Percentiles rank a stretch among this genome's conserved stretches.
These are phyloP conservation scores for Wickerhamiella shivajii DNA, from an alignment of 805 yeast species.

Conservation along the genomic window DNA sequence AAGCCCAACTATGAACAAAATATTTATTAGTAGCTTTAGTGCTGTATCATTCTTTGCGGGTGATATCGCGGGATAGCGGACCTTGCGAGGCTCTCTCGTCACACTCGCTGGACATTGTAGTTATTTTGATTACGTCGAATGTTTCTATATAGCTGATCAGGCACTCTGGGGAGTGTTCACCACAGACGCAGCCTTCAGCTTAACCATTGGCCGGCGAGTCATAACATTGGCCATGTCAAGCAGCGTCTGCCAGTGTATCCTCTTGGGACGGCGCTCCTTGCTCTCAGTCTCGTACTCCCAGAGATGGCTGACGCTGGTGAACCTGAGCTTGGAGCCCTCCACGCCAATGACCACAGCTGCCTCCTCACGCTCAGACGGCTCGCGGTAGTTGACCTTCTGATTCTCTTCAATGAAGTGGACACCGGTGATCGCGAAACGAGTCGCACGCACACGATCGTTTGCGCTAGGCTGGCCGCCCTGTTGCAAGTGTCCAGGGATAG, in stretches of 20 bases:
- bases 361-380: constrained; percentile 10
- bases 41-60: too few species aligned
- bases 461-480: constrained; percentile 95
- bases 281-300: constrained; percentile 82
- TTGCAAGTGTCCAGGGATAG: constrained; percentile 96
- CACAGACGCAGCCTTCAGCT: too few species aligned
- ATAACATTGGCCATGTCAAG: constrained; percentile 72
- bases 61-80: too few species aligned
- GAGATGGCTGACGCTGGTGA: constrained; percentile 57
- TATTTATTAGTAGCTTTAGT: too few species aligned
- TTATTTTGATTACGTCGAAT: too few species aligned
- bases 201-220: constrained; percentile 30
- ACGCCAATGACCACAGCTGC: constrained; percentile 65
- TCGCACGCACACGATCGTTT: constrained; percentile 80
- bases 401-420: constrained; percentile 69
- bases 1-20: too few species aligned
- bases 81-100: too few species aligned
- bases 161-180: too few species aligned
- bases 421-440: constrained; percentile 80
- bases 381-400: constrained; percentile 13
- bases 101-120: too few species aligned
- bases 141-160: too few species aligned
- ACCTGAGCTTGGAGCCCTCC: constrained; percentile 57
- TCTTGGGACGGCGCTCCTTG: constrained; percentile 72
- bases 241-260: constrained; percentile 64